phyloP scores from a whole-genome alignment of 805 yeast species.

The Candida corydali region DNA sequence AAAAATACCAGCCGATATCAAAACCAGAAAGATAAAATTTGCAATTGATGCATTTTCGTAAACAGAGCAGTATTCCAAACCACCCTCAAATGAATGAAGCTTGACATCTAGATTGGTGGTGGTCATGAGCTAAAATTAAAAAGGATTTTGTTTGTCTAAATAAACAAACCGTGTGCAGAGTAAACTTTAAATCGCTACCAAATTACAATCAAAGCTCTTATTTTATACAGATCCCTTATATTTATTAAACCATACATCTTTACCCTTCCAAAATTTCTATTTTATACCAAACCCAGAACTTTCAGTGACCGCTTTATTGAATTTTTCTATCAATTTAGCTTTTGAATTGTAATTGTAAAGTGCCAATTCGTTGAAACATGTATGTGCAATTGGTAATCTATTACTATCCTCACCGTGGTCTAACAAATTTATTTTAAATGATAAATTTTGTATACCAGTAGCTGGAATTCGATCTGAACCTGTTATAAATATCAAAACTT shows the following conservation, averaged over 20 bases:
- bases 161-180: too few species aligned
- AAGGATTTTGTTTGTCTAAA: too few species aligned
- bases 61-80: slow-evolving; percentile 29
- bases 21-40: slow-evolving; percentile 46
- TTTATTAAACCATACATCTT: too few species aligned
- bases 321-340: slow-evolving; percentile 53
- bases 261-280: slow-evolving; percentile 16
- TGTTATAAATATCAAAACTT: slow-evolving; percentile 71
- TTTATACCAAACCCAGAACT: slow-evolving; percentile 85
- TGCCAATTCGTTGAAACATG: slow-evolving; percentile 90
- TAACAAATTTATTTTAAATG: slow-evolving; percentile 61
- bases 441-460: slow-evolving; percentile 76
- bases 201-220: too few species aligned
- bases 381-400: slow-evolving; percentile 81
- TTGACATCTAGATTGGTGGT: neutral
- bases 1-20: slow-evolving; percentile 63
- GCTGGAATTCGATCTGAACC: slow-evolving; percentile 94
- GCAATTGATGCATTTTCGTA: slow-evolving; percentile 47
- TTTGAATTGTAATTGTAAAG: slow-evolving; percentile 59
- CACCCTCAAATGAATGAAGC: slow-evolving; percentile 6
- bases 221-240: too few species aligned
- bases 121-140: too few species aligned
- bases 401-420: slow-evolving; percentile 30
- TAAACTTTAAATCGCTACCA: too few species aligned
- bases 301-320: slow-evolving; percentile 67